Evolutionary conservation across 2,329 filamentous ascomycete species (phyloP).

Genomic region (Epichloe amarillans): DNA sequence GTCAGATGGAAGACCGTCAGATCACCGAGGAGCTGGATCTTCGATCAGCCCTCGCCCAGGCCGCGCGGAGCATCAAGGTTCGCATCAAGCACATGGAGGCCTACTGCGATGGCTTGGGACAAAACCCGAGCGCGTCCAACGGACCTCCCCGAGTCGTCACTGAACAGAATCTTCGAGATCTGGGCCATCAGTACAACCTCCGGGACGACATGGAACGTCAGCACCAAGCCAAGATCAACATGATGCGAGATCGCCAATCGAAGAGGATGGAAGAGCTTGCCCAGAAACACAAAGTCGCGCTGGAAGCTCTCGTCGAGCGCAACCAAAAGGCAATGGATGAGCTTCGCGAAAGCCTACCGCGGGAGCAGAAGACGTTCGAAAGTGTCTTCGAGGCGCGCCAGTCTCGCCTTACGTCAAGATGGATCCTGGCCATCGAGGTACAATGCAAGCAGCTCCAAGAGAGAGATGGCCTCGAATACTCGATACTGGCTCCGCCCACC

Average conservation of each 20-base stretch:
- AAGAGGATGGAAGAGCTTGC: conserved; percentile 47
- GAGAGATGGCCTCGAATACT: conserved; percentile 29
- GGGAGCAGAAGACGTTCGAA: conserved; percentile 36
- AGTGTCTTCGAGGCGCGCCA: conserved; percentile 32
- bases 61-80: conserved; percentile 41
- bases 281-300: conserved; percentile 39
- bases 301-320: conserved; percentile 30
- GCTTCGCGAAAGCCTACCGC: conserved; percentile 31
- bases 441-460: conserved; percentile 38
- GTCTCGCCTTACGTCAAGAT: conserved; percentile 32
- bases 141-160: conserved; percentile 42
- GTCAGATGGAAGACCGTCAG: conserved; percentile 47
- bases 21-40: conserved; percentile 50
- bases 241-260: conserved; percentile 50
- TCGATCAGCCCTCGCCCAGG: conserved; percentile 38
- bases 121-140: conserved; percentile 17
- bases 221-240: conserved; percentile 48
- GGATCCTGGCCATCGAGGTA: conserved; percentile 39
- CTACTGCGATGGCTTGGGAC: conserved; percentile 44
- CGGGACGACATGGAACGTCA: conserved; percentile 45
- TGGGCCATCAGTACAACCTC: conserved; percentile 47
- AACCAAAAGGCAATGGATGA: conserved; percentile 34
- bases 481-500: conserved; percentile 17
- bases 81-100: conserved; percentile 54
- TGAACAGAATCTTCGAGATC: conserved; percentile 43